phyloP scores from a whole-genome alignment of 495 filamentous ascomycete species.

The Aspergillus leporis region DNA sequence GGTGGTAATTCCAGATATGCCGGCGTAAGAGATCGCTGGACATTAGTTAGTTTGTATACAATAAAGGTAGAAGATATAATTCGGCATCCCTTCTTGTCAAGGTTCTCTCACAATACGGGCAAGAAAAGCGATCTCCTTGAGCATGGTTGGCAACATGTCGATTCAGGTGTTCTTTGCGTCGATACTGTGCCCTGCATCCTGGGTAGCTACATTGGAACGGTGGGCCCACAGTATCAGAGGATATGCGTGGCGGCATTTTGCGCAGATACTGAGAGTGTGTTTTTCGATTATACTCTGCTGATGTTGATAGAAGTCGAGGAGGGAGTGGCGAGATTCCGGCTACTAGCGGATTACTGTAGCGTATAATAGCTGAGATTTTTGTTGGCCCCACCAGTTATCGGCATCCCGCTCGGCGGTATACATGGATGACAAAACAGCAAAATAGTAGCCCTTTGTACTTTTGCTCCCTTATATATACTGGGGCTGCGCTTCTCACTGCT shows the following conservation, averaged over 20 bases:
- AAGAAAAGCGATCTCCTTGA: slow-evolving; percentile 7
- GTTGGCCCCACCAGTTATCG: background rate
- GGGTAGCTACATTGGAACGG: slow-evolving; percentile 18
- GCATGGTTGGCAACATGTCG: slow-evolving; percentile 21
- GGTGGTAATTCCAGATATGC: slow-evolving; percentile 20
- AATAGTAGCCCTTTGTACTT: too few species aligned
- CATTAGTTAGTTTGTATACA: background rate
- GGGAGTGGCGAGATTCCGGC: too few species aligned
- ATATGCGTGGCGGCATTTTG: slow-evolving; percentile 2
- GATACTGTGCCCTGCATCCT: slow-evolving; percentile 19
- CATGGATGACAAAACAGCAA: too few species aligned
- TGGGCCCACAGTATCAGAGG: background rate
- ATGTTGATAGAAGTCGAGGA: too few species aligned
- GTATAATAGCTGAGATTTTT: background rate
- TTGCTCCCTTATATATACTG: too few species aligned
- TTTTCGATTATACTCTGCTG: background rate
- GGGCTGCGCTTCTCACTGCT: too few species aligned
- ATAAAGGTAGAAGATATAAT: background rate
- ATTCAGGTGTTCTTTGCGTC: slow-evolving; percentile 28
- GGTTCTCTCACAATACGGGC: slow-evolving; percentile 18
- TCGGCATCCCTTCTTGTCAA: slow-evolving; percentile 20
- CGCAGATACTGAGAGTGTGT: background rate
- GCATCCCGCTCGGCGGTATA: background rate
- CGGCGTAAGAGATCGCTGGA: slow-evolving; percentile 21
- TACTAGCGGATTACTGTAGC: too few species aligned